A percentile compares a stretch with the other conserved stretches of the same genome.
These are phyloP conservation scores for Sparassis latifolia DNA, from an alignment of 1,284 basidiomycete species.

Conservation along the genomic window DNA sequence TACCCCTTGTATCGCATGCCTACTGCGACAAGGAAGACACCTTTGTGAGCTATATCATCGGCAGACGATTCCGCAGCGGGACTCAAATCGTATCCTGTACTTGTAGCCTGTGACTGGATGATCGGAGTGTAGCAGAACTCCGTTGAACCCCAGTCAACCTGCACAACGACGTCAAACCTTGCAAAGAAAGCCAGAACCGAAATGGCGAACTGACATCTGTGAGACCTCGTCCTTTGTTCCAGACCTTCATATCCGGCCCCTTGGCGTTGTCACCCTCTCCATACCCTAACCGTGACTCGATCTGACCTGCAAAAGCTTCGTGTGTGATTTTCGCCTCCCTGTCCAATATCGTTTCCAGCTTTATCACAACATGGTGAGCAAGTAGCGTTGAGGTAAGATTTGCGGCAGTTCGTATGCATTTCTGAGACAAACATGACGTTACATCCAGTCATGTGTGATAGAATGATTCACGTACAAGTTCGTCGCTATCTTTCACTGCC, in stretches of 20 bases:
- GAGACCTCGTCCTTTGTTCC: constrained; percentile 75
- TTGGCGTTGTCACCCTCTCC: constrained; percentile 72
- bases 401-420: constrained; percentile 70
- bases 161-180: not conserved
- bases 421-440: constrained; percentile 37
- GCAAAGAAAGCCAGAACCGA: too few relatives aligned
- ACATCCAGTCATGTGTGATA: not conserved
- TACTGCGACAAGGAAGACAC: constrained; percentile 84
- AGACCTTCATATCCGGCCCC: constrained; percentile 84
- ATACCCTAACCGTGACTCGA: constrained; percentile 83
- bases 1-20: constrained; percentile 93
- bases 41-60: constrained; percentile 84
- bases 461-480: constrained; percentile 56
- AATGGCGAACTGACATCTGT: constrained; percentile 50
- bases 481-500: constrained; percentile 87
- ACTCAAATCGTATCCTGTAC: constrained; percentile 81
- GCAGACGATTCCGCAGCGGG: constrained; percentile 82
- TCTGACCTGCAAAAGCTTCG: constrained; percentile 76
- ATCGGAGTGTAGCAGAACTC: constrained; percentile 96
- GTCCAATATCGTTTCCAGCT: constrained; percentile 88
- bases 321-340: constrained; percentile 88
- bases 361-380: constrained; percentile 80
- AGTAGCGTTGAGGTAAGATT: constrained; percentile 84
- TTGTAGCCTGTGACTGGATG: constrained; percentile 86
- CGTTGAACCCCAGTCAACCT: constrained; percentile 84